phyloP scores from a whole-genome alignment of 2,329 filamentous ascomycete genomes.

The Fusarium sp. region DNA sequence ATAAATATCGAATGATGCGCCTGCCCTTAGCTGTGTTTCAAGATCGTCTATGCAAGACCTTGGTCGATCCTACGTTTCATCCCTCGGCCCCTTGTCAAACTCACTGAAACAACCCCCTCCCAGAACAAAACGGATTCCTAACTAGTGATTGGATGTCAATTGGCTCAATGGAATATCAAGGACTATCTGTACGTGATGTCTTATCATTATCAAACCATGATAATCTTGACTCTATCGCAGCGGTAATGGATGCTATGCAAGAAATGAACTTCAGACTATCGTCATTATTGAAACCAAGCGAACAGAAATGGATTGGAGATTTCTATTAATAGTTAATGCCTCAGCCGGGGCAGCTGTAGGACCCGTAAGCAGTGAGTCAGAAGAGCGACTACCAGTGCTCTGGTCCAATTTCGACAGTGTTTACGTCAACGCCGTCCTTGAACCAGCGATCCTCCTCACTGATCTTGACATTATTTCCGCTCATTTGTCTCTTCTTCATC shows the following conservation, averaged over 20 bases:
- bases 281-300: not conserved
- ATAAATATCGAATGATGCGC: not conserved
- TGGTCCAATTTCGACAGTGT: slow-evolving; percentile 66
- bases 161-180: not conserved
- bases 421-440: slow-evolving; percentile 73
- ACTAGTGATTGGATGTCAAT: not conserved
- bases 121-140: not conserved
- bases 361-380: not conserved
- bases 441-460: slow-evolving; percentile 73
- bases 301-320: not conserved
- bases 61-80: slow-evolving; percentile 28
- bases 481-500: slow-evolving; percentile 82
- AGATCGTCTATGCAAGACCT: slow-evolving; percentile 25
- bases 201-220: not conserved
- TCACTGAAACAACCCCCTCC: not conserved
- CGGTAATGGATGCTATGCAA: not conserved
- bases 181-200: not conserved
- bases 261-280: not conserved
- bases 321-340: not conserved
- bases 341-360: not conserved
- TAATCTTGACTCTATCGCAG: not conserved
- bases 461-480: slow-evolving; percentile 76
- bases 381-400: slow-evolving; percentile 16
- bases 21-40: slow-evolving; percentile 18
- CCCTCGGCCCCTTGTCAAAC: not conserved